Conservation (phyloP, 768 basidiomycete genomes). For the Xerocomellus amylosporus region DNA sequence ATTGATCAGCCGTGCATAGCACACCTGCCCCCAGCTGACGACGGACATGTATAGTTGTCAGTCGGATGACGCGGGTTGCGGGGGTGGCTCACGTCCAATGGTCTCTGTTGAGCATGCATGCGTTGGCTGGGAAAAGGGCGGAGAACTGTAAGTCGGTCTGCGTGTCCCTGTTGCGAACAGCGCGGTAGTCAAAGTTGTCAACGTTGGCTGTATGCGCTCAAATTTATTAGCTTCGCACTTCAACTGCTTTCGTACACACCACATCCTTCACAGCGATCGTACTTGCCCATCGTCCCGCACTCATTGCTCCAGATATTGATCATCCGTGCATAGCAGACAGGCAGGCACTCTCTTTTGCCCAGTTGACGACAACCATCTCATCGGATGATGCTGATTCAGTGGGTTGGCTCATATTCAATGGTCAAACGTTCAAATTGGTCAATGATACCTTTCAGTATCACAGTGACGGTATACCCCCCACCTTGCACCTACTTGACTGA, state of each 20-base stretch:
- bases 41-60: not conserved
- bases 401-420: constrained; percentile 1
- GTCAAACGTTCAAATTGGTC: not conserved
- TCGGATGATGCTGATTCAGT: not conserved
- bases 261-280: not conserved
- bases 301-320: not conserved
- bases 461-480: too few relatives aligned
- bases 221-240: not conserved
- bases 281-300: not conserved
- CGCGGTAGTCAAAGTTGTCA: not conserved
- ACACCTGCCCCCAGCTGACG: not conserved
- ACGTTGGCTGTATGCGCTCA: not conserved
- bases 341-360: not conserved
- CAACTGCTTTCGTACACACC: too few relatives aligned
- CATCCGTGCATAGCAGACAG: constrained; percentile 8
- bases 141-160: not conserved
- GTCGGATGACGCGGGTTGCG: not conserved
- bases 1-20: constrained; percentile 1
- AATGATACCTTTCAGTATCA: not conserved
- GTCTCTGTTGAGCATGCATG: not conserved
- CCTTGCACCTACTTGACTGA: not conserved
- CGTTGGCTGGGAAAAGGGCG: not conserved
- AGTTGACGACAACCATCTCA: not conserved
- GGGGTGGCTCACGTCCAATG: constrained; percentile 5
- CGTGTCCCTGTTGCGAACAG: not conserved